A percentile compares a stretch with the other conserved stretches of the same genome.
Conservation (phyloP, 805 yeast species). For the Cyberlindnera meyerae region DNA sequence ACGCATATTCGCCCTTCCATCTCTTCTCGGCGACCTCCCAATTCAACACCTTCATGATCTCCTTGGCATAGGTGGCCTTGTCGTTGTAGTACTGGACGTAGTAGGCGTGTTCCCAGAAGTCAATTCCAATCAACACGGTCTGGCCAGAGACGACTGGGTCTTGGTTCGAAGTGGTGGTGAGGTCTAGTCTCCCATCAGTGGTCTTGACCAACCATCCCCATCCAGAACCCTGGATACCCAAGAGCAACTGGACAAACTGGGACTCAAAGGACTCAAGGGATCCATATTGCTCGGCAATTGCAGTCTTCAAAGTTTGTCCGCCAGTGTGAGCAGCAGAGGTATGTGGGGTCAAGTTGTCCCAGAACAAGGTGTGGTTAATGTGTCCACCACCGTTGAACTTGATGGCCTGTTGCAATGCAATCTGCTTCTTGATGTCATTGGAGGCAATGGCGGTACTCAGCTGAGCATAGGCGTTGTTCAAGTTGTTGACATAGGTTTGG, state of each 20-base stretch:
- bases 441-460: constrained; percentile 31
- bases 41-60: constrained; percentile 46
- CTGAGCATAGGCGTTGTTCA: constrained; percentile 41
- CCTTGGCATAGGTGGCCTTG: constrained; percentile 45
- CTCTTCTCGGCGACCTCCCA: constrained; percentile 48
- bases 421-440: constrained; percentile 37
- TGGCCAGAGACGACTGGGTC: constrained; percentile 37
- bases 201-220: constrained; percentile 49
- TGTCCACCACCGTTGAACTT: constrained; percentile 50
- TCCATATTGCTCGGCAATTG: constrained; percentile 39
- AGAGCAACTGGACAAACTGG: constrained; percentile 38
- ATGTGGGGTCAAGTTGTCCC: constrained; percentile 44
- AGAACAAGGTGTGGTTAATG: constrained; percentile 45
- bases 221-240: constrained; percentile 49
- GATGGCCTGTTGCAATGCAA: constrained; percentile 41
- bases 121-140: constrained; percentile 44
- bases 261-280: constrained; percentile 39
- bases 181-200: constrained; percentile 36
- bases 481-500: constrained; percentile 44
- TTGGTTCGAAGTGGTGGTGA: constrained; percentile 43
- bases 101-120: constrained; percentile 53
- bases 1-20: constrained; percentile 21
- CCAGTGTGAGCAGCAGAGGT: constrained; percentile 26
- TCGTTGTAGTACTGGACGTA: constrained; percentile 49
- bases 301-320: constrained; percentile 38